Conservation (phyloP, 2,329 filamentous ascomycete species). For the Penicillium fuscoglaucum region DNA sequence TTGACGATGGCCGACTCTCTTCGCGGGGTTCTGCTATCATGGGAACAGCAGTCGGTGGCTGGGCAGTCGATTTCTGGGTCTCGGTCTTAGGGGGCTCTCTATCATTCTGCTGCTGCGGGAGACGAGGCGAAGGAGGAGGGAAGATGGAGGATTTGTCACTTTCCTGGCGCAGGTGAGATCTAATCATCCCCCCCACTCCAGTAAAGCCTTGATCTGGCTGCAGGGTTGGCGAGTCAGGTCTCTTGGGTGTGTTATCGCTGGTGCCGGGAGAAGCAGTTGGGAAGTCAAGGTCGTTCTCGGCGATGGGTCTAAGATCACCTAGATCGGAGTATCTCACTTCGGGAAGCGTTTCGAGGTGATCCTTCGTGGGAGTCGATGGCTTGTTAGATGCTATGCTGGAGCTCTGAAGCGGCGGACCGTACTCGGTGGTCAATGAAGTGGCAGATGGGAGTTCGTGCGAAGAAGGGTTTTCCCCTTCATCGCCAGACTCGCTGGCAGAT, state of each 20-base stretch:
- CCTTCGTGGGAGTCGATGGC: conserved; percentile 30
- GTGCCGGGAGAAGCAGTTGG: not conserved
- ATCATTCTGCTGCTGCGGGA: conserved; percentile 38
- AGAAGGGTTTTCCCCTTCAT: conserved; percentile 33
- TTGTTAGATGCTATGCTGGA: conserved; percentile 34
- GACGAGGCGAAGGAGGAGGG: conserved; percentile 48
- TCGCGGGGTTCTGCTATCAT: not conserved
- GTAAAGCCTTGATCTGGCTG: conserved; percentile 65
- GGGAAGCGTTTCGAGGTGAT: conserved; percentile 34
- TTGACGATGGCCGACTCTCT: not conserved
- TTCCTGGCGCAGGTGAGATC: conserved; percentile 77
- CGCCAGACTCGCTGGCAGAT: conserved; percentile 42
- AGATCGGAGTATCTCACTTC: conserved; percentile 42
- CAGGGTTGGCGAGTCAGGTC: conserved; percentile 74
- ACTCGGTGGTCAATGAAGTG: conserved; percentile 31
- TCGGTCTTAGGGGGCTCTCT: conserved; percentile 5
- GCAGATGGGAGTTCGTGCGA: conserved; percentile 27
- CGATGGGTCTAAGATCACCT: conserved; percentile 43
- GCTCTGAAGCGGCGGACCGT: conserved; percentile 41
- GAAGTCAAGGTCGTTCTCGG: conserved; percentile 33
- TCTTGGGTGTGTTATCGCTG: conserved; percentile 23
- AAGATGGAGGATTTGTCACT: conserved; percentile 83
- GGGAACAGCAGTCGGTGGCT: not conserved
- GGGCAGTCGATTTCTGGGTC: not conserved
- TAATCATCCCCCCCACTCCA: conserved; percentile 62